Evolutionary conservation across 2,329 filamentous ascomycete species (phyloP).

Genomic region (Colletotrichum sojae): DNA sequence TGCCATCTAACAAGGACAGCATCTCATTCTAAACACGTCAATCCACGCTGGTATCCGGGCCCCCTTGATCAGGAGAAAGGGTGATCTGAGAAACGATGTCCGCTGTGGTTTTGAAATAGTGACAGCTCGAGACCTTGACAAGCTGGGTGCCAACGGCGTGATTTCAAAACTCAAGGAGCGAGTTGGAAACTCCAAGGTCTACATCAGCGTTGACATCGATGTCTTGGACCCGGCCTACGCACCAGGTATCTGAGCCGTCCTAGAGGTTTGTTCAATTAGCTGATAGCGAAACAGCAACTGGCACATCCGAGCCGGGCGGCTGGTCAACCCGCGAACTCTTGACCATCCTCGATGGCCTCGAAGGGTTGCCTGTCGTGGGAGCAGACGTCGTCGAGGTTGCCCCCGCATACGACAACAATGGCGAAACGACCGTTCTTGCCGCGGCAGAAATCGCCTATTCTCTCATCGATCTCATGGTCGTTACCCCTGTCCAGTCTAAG

Average conservation of each 20-base stretch:
- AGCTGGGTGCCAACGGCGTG: constrained; percentile 75
- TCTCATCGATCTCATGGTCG: constrained; percentile 76
- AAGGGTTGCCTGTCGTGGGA: constrained; percentile 79
- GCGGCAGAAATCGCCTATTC: constrained; percentile 82
- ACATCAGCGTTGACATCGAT: constrained; percentile 85
- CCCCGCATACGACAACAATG: constrained; percentile 81
- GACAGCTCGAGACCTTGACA: constrained; percentile 78
- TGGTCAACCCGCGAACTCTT: constrained; percentile 87
- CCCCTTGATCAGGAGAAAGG: constrained; percentile 62
- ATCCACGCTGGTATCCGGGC: constrained; percentile 75
- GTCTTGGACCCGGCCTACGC: constrained; percentile 80
- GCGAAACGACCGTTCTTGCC: constrained; percentile 80
- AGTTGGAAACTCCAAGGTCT: constrained; percentile 68
- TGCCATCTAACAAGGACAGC: constrained; percentile 45
- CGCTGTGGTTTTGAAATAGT: constrained; percentile 72
- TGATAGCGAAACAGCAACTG: constrained; percentile 66
- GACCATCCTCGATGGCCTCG: constrained; percentile 79
- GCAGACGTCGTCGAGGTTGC: constrained; percentile 87
- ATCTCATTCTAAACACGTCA: constrained; percentile 69
- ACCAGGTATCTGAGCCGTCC: constrained; percentile 59
- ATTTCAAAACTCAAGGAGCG: constrained; percentile 73
- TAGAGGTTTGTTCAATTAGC: too few species aligned
- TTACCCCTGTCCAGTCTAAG: constrained; percentile 50
- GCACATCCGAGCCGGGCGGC: constrained; percentile 84
- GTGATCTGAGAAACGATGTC: constrained; percentile 69